A percentile compares a stretch with the other conserved stretches of the same genome.
phyloP scores from a whole-genome alignment of 1,284 basidiomycete genomes.

The Trichosporon coremiiforme region DNA sequence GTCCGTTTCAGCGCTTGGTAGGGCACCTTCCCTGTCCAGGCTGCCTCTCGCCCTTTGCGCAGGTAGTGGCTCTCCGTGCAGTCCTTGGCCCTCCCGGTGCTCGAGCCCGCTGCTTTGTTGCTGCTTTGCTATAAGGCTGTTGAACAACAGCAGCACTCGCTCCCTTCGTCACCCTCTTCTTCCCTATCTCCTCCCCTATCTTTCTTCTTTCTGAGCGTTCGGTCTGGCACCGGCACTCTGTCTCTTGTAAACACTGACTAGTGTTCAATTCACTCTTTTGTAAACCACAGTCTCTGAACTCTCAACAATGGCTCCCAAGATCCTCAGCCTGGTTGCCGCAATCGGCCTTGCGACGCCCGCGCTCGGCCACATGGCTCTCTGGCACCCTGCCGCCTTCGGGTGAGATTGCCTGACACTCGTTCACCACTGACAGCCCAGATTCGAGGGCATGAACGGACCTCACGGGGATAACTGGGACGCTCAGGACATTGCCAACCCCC shows the following conservation, averaged over 20 bases:
- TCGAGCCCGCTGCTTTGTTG: neutral
- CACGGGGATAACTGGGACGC: neutral
- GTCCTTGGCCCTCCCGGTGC: neutral
- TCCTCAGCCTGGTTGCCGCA: neutral
- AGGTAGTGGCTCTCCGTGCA: neutral
- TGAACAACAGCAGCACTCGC: neutral
- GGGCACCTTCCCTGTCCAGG: neutral
- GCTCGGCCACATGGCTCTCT: neutral
- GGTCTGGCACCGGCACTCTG: neutral
- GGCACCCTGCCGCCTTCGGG: slow-evolving; percentile 2
- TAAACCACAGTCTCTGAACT: neutral
- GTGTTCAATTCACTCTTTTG: neutral
- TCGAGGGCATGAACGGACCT: neutral
- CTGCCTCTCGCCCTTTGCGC: neutral
- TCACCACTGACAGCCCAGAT: slow-evolving; percentile 4
- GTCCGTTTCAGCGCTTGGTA: neutral
- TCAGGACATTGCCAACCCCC: slow-evolving; percentile 15
- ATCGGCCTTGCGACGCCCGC: neutral
- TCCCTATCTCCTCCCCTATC: neutral
- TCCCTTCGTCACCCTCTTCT: neutral
- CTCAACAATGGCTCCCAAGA: neutral
- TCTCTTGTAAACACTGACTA: neutral
- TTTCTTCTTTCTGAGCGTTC: neutral
- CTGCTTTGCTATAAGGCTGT: neutral
- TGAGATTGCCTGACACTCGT: neutral